Conservation (phyloP, 257 asterid species). For the Solanum sparsipilum region DNA sequence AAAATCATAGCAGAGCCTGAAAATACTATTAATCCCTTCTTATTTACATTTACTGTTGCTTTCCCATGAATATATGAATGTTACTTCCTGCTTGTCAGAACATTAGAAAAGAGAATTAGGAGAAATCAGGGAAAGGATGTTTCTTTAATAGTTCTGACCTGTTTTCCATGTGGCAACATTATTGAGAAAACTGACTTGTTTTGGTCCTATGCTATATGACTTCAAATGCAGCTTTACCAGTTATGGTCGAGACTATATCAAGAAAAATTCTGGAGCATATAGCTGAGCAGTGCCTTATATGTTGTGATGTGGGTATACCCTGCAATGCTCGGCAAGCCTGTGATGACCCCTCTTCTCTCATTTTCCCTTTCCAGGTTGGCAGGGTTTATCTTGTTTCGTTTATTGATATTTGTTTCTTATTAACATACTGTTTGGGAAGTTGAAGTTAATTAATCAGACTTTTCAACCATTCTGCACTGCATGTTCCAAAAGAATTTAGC, state of each 20-base stretch:
- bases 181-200: background rate
- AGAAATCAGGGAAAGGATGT: background rate
- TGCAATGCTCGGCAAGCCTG: slow-evolving; percentile 83
- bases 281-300: slow-evolving; percentile 82
- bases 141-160: background rate
- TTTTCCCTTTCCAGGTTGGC: slow-evolving; percentile 90
- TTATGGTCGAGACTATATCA: slow-evolving; percentile 72
- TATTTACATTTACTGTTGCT: background rate
- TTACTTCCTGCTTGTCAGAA: background rate
- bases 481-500: background rate
- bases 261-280: slow-evolving; percentile 69
- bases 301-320: slow-evolving; percentile 79
- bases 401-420: background rate
- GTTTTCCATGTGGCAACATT: background rate
- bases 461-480: background rate
- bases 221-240: slow-evolving; percentile 59
- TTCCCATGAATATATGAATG: background rate
- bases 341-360: slow-evolving; percentile 63
- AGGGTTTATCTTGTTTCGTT: background rate
- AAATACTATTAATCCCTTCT: background rate
- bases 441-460: background rate
- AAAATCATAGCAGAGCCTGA: background rate
- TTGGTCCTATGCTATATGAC: background rate
- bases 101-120: background rate
- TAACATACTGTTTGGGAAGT: background rate